Conservation (phyloP, 1,139 yeast species). For the Sugiyamaella xylanicola region DNA sequence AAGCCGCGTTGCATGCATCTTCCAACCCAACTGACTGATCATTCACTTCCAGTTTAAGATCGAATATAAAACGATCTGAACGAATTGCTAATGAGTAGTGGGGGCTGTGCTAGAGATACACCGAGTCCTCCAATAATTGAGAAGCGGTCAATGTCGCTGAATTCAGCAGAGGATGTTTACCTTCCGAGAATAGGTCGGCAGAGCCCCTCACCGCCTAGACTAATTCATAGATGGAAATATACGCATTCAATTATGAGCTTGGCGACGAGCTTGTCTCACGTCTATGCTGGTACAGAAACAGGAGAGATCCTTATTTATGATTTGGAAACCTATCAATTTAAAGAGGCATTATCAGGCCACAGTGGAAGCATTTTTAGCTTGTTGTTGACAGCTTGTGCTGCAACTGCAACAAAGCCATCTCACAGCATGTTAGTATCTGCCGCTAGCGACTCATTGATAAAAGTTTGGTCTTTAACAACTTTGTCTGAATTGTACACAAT, state of each 20-base stretch:
- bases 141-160: conserved; percentile 7
- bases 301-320: conserved; percentile 78
- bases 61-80: neutral
- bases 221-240: conserved; percentile 77
- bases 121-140: conserved; percentile 24
- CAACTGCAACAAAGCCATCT: neutral
- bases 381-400: conserved; percentile 46
- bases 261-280: conserved; percentile 59
- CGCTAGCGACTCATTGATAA: conserved; percentile 86
- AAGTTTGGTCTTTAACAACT: conserved; percentile 69
- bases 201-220: conserved; percentile 25
- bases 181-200: conserved; percentile 15
- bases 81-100: neutral
- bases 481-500: conserved; percentile 57
- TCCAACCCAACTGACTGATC: neutral
- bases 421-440: conserved; percentile 65
- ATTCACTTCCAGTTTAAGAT: neutral
- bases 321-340: conserved; percentile 60
- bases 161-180: conserved; percentile 16
- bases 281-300: conserved; percentile 93
- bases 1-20: neutral
- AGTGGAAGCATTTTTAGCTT: conserved; percentile 74
- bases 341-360: conserved; percentile 55
- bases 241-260: conserved; percentile 76
- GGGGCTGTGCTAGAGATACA: conserved; percentile 31